Percentiles rank a stretch among this genome's conserved stretches.
Conservation (phyloP, 768 basidiomycete genomes). For the Lepiota venenata region DNA sequence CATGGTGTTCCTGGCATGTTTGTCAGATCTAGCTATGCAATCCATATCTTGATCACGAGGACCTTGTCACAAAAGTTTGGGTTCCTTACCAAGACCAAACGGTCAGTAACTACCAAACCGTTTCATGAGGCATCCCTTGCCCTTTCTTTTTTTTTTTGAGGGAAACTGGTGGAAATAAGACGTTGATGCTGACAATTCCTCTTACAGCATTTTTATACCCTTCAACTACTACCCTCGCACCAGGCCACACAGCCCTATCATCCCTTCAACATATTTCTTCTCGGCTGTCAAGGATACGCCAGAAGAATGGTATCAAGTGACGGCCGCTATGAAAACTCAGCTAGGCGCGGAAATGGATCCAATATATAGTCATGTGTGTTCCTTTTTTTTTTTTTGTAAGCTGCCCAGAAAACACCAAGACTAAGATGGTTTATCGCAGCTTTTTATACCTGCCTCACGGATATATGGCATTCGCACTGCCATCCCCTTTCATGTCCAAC, state of each 20-base stretch:
- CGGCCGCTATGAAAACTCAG: constrained; percentile 38
- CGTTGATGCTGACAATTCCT: constrained; percentile 1
- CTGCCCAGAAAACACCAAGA: background rate
- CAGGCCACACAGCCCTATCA: constrained; percentile 52
- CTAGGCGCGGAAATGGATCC: constrained; percentile 30
- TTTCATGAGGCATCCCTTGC: background rate
- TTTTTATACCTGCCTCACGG: constrained; percentile 56
- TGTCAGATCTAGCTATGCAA: constrained; percentile 39
- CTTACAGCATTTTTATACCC: constrained; percentile 41
- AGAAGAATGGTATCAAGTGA: constrained; percentile 62
- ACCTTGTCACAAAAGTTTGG: constrained; percentile 34
- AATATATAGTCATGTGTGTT: constrained; percentile 49
- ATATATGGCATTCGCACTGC: constrained; percentile 51
- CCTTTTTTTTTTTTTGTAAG: background rate
- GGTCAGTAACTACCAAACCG: constrained; percentile 30
- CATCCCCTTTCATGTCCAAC: constrained; percentile 66
- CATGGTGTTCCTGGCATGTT: constrained; percentile 33
- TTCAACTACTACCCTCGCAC: constrained; percentile 52
- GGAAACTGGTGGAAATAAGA: background rate
- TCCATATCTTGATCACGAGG: constrained; percentile 40
- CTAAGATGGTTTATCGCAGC: constrained; percentile 27
- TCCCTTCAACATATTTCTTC: constrained; percentile 46
- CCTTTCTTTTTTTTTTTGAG: background rate
- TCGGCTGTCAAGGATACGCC: constrained; percentile 57
- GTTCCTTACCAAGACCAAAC: constrained; percentile 43